These are phyloP conservation scores for Jacaranda copaia DNA, from an alignment of 257 asterid genomes.

Conservation along the genomic window DNA sequence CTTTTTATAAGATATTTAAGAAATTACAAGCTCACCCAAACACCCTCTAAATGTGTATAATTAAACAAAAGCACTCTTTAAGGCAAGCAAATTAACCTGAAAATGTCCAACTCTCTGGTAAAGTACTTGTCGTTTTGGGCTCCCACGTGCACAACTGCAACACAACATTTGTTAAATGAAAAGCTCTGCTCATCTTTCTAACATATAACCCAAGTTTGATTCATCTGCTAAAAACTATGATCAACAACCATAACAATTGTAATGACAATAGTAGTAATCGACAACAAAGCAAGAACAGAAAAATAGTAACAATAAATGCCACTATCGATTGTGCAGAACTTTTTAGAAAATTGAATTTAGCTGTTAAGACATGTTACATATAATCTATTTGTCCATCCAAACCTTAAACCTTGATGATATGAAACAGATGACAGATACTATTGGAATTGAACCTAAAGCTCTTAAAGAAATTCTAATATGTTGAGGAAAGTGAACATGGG, in stretches of 20 bases:
- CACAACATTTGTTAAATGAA: constrained; percentile 1
- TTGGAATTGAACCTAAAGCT: too few species aligned
- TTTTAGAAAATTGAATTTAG: too few species aligned
- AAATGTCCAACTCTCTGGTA: constrained; percentile 81
- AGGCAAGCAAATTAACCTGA: constrained; percentile 56
- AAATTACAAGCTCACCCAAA: neutral
- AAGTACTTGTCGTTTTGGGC: constrained; percentile 76
- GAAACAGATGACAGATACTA: too few species aligned
- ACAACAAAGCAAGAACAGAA: too few species aligned
- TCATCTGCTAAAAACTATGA: neutral
- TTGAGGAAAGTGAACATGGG: too few species aligned
- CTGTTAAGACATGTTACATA: too few species aligned
- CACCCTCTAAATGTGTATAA: neutral
- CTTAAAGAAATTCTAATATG: too few species aligned
- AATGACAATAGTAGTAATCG: neutral
- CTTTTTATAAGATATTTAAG: too few species aligned
- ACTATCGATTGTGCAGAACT: too few species aligned
- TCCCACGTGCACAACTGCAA: constrained; percentile 94
- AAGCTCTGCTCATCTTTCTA: neutral
- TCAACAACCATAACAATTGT: neutral
- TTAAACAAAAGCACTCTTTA: neutral
- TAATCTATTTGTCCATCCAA: too few species aligned
- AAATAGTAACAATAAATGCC: too few species aligned
- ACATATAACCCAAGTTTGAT: neutral
- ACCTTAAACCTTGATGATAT: too few species aligned